Evolutionary conservation across 2,329 filamentous ascomycete species (phyloP).

Genomic region (Alternaria brassicae): DNA sequence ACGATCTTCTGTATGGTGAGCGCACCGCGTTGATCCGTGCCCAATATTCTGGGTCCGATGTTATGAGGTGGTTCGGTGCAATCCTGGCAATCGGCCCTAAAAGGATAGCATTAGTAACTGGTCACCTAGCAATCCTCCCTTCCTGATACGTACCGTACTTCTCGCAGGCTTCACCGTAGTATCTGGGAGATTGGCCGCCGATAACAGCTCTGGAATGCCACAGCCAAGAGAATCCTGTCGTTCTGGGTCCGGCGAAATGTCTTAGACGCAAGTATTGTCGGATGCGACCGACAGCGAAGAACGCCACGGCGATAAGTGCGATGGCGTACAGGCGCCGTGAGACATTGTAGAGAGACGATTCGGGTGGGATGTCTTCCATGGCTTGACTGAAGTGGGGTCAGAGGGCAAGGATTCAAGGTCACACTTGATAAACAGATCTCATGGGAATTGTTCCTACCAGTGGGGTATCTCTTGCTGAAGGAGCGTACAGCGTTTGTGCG

Average conservation of each 20-base stretch:
- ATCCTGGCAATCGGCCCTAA: constrained; percentile 54
- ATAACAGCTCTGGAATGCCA: constrained; percentile 44
- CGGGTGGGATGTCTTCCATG: constrained; percentile 17
- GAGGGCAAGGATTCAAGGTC: constrained; percentile 6
- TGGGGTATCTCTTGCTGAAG: constrained; percentile 8
- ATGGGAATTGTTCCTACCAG: constrained; percentile 6
- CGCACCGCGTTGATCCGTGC: constrained; percentile 53
- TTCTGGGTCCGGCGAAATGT: constrained; percentile 41
- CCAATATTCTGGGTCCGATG: constrained; percentile 58
- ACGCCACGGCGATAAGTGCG: constrained; percentile 21
- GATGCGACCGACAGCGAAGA: constrained; percentile 26
- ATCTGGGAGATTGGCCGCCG: constrained; percentile 31
- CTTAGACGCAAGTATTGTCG: constrained; percentile 40
- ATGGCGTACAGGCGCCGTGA: constrained; percentile 21
- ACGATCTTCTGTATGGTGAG: constrained; percentile 51
- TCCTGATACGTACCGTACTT: constrained; percentile 36
- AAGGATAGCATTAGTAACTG: background rate
- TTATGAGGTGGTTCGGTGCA: constrained; percentile 59
- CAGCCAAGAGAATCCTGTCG: constrained; percentile 40
- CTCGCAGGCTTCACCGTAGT: constrained; percentile 41
- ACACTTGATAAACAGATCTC: background rate
- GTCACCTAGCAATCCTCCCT: background rate
- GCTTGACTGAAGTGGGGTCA: constrained; percentile 3
- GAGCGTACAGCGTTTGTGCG: background rate
- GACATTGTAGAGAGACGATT: constrained; percentile 15